Evolutionary conservation across 2,329 filamentous ascomycete genomes (phyloP), one percentile per base, ranked within the genome.

Genomic region (Arthrobotrys entomopaga): DNA sequence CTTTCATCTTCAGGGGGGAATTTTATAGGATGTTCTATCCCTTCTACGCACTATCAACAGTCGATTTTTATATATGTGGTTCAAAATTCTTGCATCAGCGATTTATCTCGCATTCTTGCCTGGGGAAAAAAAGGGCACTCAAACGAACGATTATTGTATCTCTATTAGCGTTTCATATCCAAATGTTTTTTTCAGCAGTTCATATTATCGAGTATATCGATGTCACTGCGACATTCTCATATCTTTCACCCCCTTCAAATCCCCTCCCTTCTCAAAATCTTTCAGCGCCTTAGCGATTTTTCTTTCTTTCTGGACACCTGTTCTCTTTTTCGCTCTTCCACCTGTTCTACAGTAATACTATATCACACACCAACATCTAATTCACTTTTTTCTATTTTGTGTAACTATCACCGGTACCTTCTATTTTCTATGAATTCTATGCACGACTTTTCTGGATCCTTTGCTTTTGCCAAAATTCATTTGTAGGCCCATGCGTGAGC

Each of bases 391-490:
- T 20, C 46, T 40, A 48, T 26, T 48, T 24, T 67, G 56, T 67
- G 64, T 67, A 67, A 52, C 56, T 67, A 69, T 49, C 46, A 69
- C 15, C 38, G 38, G 43, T 34, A 43, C 42, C 20, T 7, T 26
- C 6, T 22, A 49, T 29, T 26, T 60, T 19, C 57, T 26, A 48
- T 34, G 38, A 26, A 24, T 59, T 60, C 16, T 16, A 13, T 60
- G 38, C 42, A 19, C 26, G 8, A 48, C 49, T 8, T 19, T 20
- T 69, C 24, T 56, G 40, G 22, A 58, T 58, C 43, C 29, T 60
- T 61, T 59, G 54, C 29, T 60, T 61, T 59, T 60, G 65, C 53
- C 56, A 69, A 59, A 69, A 60, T 60, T 38, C 54, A 60, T 54
- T n/a, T 16, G 43, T 48, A 40, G 54, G 20, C 34, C 64, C 64